Percentiles rank a stretch among this genome's conserved stretches.
These are phyloP conservation scores for Penicillium glabrum DNA, from an alignment of 2,329 filamentous ascomycete species.

Conservation along the genomic window DNA sequence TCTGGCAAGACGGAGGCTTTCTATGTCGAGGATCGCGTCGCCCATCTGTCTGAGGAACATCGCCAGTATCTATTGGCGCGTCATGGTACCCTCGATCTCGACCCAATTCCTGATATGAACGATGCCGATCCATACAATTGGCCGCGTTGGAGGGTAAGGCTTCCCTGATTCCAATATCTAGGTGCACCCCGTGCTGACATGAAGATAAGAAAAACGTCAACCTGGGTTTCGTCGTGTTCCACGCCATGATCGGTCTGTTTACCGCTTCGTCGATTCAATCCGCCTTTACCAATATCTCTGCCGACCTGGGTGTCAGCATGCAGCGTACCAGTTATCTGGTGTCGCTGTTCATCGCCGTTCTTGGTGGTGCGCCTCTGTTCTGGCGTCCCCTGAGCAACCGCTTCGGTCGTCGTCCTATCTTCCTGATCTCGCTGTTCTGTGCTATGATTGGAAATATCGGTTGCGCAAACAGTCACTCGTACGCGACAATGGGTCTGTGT, in stretches of 20 bases:
- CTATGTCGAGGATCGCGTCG: slow-evolving; percentile 18
- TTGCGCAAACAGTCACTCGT: slow-evolving; percentile 50
- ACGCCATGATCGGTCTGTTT: slow-evolving; percentile 53
- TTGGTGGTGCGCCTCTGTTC: slow-evolving; percentile 54
- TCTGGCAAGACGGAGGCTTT: slow-evolving; percentile 14
- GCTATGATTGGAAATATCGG: slow-evolving; percentile 53
- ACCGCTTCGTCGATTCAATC: slow-evolving; percentile 54
- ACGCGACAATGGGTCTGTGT: slow-evolving; percentile 51
- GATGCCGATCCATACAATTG: slow-evolving; percentile 59
- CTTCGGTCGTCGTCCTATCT: slow-evolving; percentile 55
- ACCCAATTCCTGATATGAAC: slow-evolving; percentile 52
- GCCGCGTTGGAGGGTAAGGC: slow-evolving; percentile 50
- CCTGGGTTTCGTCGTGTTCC: slow-evolving; percentile 55
- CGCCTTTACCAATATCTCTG: slow-evolving; percentile 53
- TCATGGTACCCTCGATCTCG: slow-evolving; percentile 56
- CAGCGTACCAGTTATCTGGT: slow-evolving; percentile 55
- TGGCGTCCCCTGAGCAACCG: slow-evolving; percentile 55
- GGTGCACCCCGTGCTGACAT: not conserved
- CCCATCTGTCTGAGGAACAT: slow-evolving; percentile 25
- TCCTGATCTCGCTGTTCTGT: slow-evolving; percentile 51
- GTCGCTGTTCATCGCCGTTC: slow-evolving; percentile 53
- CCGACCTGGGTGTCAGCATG: slow-evolving; percentile 50
- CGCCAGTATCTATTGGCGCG: slow-evolving; percentile 52
- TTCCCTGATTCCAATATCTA: not conserved
- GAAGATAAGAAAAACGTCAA: slow-evolving; percentile 34